phyloP scores from a whole-genome alignment of 352 stramenopile species.

The Pythium diclinum region DNA sequence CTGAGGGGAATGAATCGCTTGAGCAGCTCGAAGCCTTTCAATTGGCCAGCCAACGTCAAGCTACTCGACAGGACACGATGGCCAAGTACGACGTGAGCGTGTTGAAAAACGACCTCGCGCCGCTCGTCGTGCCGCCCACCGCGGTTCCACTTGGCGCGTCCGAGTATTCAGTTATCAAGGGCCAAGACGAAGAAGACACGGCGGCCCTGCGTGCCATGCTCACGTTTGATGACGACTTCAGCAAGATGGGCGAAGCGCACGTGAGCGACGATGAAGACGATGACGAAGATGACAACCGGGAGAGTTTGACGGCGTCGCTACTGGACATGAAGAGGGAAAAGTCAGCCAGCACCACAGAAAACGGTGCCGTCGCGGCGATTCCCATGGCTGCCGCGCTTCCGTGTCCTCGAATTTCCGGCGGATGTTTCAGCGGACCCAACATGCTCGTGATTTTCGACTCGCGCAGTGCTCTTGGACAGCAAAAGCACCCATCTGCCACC shows the following conservation, averaged over 20 bases:
- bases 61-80: constrained; percentile 24
- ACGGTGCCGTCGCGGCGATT: not conserved
- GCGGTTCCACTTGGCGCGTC: constrained; percentile 52
- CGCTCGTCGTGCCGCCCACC: constrained; percentile 59
- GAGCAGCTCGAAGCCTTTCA: not conserved
- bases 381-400: constrained; percentile 34
- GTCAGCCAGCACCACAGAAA: not conserved
- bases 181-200: constrained; percentile 41
- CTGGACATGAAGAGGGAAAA: constrained; percentile 5
- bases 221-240: constrained; percentile 69
- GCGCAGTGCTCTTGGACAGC: constrained; percentile 73
- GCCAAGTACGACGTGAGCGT: constrained; percentile 68
- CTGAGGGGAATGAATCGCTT: constrained; percentile 19
- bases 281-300: constrained; percentile 21
- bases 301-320: constrained; percentile 7
- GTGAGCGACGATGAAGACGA: constrained; percentile 29
- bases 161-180: constrained; percentile 44
- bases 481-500: constrained; percentile 37
- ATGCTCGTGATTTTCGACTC: constrained; percentile 85
- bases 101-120: constrained; percentile 74
- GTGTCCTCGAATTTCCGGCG: constrained; percentile 75
- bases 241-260: constrained; percentile 40
- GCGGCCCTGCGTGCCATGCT: constrained; percentile 48
- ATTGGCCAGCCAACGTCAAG: not conserved
- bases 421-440: constrained; percentile 81